Evolutionary conservation across 164 flowering plant genomes (phyloP), one percentile per base, ranked within the genome.

Genomic region (Berberis thunbergii): DNA sequence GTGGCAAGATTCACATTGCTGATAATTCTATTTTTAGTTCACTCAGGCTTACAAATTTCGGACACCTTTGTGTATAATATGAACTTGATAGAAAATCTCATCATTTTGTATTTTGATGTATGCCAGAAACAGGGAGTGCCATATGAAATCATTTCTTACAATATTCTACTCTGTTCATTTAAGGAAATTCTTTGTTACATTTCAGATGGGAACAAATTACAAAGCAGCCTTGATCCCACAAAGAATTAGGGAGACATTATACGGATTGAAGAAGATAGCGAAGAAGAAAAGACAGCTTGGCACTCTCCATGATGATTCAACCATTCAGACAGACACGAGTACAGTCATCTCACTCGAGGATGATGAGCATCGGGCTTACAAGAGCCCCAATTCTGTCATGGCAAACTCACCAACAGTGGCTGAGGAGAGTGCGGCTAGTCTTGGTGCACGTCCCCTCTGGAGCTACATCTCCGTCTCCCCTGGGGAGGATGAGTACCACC

Each of bases 231-330:
- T 26, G 26, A 26, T 26, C 26, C 26, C 26, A 26, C 26, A 26
- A 26, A 26, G 91, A 69, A 84, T 93, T 75, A 77, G 97, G 59
- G 98, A 93, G 64, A 89, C 96, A n/a, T 83, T 93, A 41, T 96
- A 88, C 56, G 94, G 93, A 54, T 93, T 93, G 96, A 78, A 78
- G 42, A 93, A 89, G 77, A 84, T 77, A 10, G 83, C 89, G 43
- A 78, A 88, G 79, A 80, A 86, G 71, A 88, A 69, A 76, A 83
- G 90, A 67, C 77, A 88, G 70, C 78, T 55, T 9, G 81, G 94
- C 9, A n/a, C 45, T 4, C 69, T 56, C 62, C 48, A 71, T 1
- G 98, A 89, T 66, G 90, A 82, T 68, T 77, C 91, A 45, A 83
- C 96, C 11, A 72, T 85, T 38, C 89, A 73, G 63, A 86, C 96